Evolutionary conservation across 306 rosid genomes (phyloP).

Genomic region (Gastrolobium bilobum): DNA sequence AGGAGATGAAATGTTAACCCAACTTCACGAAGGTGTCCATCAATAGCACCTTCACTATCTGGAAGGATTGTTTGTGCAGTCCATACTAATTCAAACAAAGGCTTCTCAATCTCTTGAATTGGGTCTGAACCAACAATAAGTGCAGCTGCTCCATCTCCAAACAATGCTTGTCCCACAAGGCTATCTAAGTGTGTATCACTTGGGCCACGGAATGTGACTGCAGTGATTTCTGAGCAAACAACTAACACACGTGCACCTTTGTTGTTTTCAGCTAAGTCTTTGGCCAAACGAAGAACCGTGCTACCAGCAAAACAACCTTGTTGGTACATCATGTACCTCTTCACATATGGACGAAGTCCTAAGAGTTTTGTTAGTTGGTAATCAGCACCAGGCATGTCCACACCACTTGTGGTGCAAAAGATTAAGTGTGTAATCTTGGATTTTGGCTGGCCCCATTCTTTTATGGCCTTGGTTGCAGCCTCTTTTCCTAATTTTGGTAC

Average conservation of each 20-base stretch:
- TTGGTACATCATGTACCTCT: too few species aligned
- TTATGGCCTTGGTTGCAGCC: too few species aligned
- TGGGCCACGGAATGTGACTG: not conserved
- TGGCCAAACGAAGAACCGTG: not conserved
- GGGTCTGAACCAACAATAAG: conserved; percentile 26
- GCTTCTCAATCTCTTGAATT: not conserved
- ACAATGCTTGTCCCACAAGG: too few species aligned
- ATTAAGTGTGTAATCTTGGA: conserved; percentile 14
- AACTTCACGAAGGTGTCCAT: too few species aligned
- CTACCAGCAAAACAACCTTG: too few species aligned
- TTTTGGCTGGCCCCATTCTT: too few species aligned
- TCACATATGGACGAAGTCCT: not conserved
- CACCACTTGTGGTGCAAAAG: conserved; percentile 18
- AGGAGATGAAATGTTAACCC: conserved; percentile 7
- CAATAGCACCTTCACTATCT: too few species aligned
- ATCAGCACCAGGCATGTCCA: conserved; percentile 15
- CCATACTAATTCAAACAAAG: too few species aligned
- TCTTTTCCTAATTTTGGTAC: conserved; percentile 7
- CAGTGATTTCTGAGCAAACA: conserved; percentile 19
- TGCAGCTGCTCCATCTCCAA: not conserved
- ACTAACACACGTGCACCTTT: conserved; percentile 15
- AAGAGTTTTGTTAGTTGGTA: conserved; percentile 17
- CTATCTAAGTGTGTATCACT: too few species aligned
- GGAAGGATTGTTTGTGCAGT: too few species aligned
- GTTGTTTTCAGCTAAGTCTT: conserved; percentile 18